Conservation (phyloP, 2,329 filamentous ascomycete species). For the Hypoxylon sp. region DNA sequence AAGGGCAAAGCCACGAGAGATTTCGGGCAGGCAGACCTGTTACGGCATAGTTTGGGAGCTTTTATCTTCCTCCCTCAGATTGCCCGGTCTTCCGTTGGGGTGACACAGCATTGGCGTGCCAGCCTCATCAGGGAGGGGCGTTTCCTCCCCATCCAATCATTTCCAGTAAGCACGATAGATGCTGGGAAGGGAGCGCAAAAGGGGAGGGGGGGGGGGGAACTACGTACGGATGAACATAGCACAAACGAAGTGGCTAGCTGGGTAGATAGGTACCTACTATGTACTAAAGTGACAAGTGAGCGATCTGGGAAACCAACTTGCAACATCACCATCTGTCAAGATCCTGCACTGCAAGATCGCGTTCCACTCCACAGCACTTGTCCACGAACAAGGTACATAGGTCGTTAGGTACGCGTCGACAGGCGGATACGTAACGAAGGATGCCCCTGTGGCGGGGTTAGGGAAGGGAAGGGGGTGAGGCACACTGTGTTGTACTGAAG, state of each 20-base stretch:
- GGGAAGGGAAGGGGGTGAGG: no score
- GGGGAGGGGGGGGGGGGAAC: background rate
- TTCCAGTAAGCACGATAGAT: background rate
- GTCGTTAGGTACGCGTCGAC: conserved; percentile 22
- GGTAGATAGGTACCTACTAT: conserved; percentile 10
- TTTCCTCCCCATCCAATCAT: conserved; percentile 16
- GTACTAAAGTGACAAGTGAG: conserved; percentile 32
- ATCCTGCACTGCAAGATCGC: conserved; percentile 43
- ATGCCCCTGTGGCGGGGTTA: no score
- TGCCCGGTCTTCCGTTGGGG: conserved; percentile 18
- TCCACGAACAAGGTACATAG: conserved; percentile 12
- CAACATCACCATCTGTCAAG: conserved; percentile 32
- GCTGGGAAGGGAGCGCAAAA: conserved; percentile 3
- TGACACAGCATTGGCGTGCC: conserved; percentile 27
- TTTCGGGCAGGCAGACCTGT: conserved; percentile 4
- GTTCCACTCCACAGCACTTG: conserved; percentile 41
- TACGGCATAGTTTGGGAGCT: conserved; percentile 6
- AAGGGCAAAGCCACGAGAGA: conserved; percentile 14
- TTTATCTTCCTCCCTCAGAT: conserved; percentile 1
- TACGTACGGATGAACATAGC: background rate
- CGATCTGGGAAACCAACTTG: conserved; percentile 24
- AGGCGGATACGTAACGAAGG: no score
- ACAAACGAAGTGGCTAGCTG: no score
- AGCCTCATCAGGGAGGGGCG: conserved; percentile 19
- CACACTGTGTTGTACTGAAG: conserved; percentile 20